Evolutionary conservation across 2,329 filamentous ascomycete genomes (phyloP), one percentile per base, ranked within the genome.

Genomic region (Immersiporthe knoxdaviesiana): DNA sequence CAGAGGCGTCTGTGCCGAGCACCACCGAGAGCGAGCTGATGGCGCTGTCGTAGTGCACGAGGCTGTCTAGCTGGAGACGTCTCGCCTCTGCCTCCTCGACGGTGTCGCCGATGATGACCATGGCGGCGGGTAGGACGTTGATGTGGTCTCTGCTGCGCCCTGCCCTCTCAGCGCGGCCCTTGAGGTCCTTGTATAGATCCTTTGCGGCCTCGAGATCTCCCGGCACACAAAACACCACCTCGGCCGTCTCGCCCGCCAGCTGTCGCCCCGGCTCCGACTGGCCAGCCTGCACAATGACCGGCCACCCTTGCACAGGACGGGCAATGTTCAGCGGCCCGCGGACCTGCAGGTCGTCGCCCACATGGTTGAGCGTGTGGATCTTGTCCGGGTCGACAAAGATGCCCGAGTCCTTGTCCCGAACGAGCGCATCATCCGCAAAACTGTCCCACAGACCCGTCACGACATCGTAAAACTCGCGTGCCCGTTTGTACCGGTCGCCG

Each of bases 351-450:
- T 82, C 78, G 3, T 84, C 80, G 0, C 85, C 85, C 41, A 78
- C 77, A 74, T 88, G 85, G 71, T 87, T 79, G 24, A 87, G 75
- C 0, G 82, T 80, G 72, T 88, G 85, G 70, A 88, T 77, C 72
- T 82, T 86, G 4, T 81, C 81, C 0, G 84, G 84, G 63, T 88
- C 81, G 47, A 87, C 79, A 72, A 77, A 87, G 16, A 82, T 76
- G 0, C 85, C 85, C 5, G 75, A 82, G 70, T 83, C 81, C 3
- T 76, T 76, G 71, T 87, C 80, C 1, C 84, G 81, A 4, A 83
- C 73, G 66, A 88, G 85, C 0, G 85, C 85, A 72, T 87, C 85
- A 62, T 87, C 85, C 0, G 84, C 85, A 71, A 87, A 86, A 72
- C 81, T 84, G 68, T 86, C 84, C 84, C 84, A 86, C 0, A 86